These are phyloP conservation scores for Lomentospora prolificans DNA, from an alignment of 2,329 filamentous ascomycete genomes.

Conservation along the genomic window DNA sequence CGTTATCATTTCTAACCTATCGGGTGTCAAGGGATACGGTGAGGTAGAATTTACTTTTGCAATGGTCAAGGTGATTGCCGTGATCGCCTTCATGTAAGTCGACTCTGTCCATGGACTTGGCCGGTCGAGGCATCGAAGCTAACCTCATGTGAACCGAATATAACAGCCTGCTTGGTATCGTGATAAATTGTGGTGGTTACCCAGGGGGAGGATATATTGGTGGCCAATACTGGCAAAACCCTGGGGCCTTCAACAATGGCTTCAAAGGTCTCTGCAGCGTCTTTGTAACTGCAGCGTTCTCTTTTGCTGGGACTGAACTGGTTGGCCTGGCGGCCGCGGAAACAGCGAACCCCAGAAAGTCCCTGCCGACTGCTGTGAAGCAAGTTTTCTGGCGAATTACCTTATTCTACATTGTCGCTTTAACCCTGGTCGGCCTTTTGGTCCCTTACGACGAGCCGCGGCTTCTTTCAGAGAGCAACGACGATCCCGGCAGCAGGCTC, in stretches of 20 bases:
- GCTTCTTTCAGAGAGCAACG: constrained; percentile 42
- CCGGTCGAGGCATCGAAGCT: constrained; percentile 4
- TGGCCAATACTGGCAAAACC: constrained; percentile 63
- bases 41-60: constrained; percentile 86
- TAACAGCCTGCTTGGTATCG: constrained; percentile 66
- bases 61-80: constrained; percentile 73
- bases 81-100: constrained; percentile 80
- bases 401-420: constrained; percentile 78
- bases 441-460: constrained; percentile 61
- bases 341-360: constrained; percentile 69
- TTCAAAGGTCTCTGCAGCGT: constrained; percentile 76
- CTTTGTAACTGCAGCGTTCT: constrained; percentile 67
- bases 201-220: constrained; percentile 69
- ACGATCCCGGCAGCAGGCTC: constrained; percentile 37
- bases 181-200: constrained; percentile 76
- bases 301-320: constrained; percentile 67
- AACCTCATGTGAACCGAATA: constrained; percentile 8
- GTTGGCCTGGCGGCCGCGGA: constrained; percentile 71
- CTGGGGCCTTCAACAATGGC: constrained; percentile 76
- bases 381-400: constrained; percentile 93
- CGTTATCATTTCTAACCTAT: constrained; percentile 76
- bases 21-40: constrained; percentile 80
- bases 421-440: constrained; percentile 71
- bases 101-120: background rate
- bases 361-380: constrained; percentile 77